Conservation (phyloP, 257 asterid genomes). For the Lithospermum erythrorhizon region DNA sequence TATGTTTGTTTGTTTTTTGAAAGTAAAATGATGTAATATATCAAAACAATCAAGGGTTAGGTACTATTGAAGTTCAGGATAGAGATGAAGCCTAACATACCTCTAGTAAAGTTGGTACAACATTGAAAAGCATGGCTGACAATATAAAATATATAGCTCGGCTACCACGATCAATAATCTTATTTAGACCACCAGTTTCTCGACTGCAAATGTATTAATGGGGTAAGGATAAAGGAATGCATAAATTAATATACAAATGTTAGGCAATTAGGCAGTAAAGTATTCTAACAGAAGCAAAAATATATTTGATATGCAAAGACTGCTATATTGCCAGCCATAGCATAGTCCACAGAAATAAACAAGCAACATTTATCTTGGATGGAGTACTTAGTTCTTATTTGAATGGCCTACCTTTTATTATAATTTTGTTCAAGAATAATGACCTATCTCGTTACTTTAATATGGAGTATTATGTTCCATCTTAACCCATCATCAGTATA, state of each 20-base stretch:
- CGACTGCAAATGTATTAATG: slow-evolving; percentile 45
- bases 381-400: too few species aligned
- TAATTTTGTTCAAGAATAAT: too few species aligned
- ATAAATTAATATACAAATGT: not conserved
- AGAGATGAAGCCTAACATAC: slow-evolving; percentile 21
- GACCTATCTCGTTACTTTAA: too few species aligned
- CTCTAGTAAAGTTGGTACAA: slow-evolving; percentile 87
- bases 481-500: too few species aligned
- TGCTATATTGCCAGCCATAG: too few species aligned
- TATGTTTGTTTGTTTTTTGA: not conserved
- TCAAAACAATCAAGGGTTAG: not conserved
- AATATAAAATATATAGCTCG: slow-evolving; percentile 95
- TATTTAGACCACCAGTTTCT: slow-evolving; percentile 93
- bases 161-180: slow-evolving; percentile 95
- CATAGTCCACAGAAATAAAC: too few species aligned
- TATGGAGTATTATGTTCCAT: too few species aligned
- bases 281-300: not conserved
- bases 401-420: too few species aligned
- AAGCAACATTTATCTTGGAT: too few species aligned
- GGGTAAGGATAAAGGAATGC: slow-evolving; percentile 4
- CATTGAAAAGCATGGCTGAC: slow-evolving; percentile 91
- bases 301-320: too few species aligned
- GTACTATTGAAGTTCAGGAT: not conserved
- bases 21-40: slow-evolving; percentile 3
- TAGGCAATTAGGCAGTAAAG: not conserved